Conservation (phyloP, 768 basidiomycete species). For the Mycena albidolilacea region DNA sequence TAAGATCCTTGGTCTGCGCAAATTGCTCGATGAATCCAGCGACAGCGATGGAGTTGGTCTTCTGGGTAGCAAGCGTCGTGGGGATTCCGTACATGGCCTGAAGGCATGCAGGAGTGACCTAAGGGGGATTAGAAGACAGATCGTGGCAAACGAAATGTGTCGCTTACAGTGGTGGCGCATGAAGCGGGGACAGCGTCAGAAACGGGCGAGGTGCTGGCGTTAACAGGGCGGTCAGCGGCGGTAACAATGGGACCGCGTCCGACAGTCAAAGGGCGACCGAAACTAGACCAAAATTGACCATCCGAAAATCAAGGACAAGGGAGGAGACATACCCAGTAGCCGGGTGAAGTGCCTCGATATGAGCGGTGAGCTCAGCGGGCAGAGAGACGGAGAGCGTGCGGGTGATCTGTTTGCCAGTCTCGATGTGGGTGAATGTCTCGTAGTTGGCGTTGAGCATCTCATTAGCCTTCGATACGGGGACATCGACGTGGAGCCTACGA, state of each 20-base stretch:
- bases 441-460: constrained; percentile 67
- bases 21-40: constrained; percentile 47
- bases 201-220: constrained; percentile 22
- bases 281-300: constrained; percentile 16
- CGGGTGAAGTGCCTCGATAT: constrained; percentile 66
- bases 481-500: constrained; percentile 50
- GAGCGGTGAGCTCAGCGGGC: constrained; percentile 59
- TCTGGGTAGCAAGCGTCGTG: constrained; percentile 41
- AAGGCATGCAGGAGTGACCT: constrained; percentile 45
- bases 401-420: constrained; percentile 55
- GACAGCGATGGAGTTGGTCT: constrained; percentile 42
- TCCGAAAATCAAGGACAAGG: constrained; percentile 40
- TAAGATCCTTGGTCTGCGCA: constrained; percentile 49
- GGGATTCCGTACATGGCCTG: constrained; percentile 49
- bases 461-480: constrained; percentile 63
- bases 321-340: constrained; percentile 51
- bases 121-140: background rate
- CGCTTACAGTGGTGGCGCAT: constrained; percentile 38
- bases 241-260: constrained; percentile 32
- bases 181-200: constrained; percentile 41
- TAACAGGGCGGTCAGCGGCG: constrained; percentile 31
- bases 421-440: constrained; percentile 57
- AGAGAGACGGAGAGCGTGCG: constrained; percentile 65
- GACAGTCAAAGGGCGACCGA: constrained; percentile 31
- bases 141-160: background rate